A percentile compares a stretch with the other conserved stretches of the same genome.
Conservation (phyloP, 1,139 yeast genomes). For the Insectozyma bohioensis region DNA sequence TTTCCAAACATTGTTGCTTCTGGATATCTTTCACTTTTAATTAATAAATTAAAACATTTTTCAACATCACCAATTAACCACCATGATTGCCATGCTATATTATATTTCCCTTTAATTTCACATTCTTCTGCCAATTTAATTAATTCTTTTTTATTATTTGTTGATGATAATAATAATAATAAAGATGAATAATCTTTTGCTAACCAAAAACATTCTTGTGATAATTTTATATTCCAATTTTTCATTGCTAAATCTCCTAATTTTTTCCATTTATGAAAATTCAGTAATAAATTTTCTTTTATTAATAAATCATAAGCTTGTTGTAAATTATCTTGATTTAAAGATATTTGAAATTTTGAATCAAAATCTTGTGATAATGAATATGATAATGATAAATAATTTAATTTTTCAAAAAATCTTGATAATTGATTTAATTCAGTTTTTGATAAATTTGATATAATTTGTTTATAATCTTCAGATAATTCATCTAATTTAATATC, state of each 20-base stretch:
- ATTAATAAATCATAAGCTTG: conserved; percentile 75
- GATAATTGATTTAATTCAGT: conserved; percentile 79
- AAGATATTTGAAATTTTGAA: conserved; percentile 71
- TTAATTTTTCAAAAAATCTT: conserved; percentile 92
- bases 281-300: conserved; percentile 42
- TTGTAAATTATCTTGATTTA: conserved; percentile 63
- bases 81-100: conserved; percentile 87
- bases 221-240: conserved; percentile 78
- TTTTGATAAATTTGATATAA: conserved; percentile 52
- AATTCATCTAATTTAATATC: conserved; percentile 67
- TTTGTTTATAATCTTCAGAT: conserved; percentile 51
- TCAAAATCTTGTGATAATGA: conserved; percentile 81
- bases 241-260: conserved; percentile 85
- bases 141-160: conserved; percentile 66
- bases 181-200: conserved; percentile 85
- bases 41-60: conserved; percentile 65
- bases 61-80: conserved; percentile 80
- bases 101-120: conserved; percentile 71
- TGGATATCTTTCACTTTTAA: conserved; percentile 66
- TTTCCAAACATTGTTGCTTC: conserved; percentile 85
- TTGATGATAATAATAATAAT: conserved; percentile 77
- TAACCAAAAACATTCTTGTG: conserved; percentile 74
- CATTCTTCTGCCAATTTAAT: conserved; percentile 63
- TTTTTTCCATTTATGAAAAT: conserved; percentile 73
- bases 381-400: conserved; percentile 77